phyloP scores from a whole-genome alignment of 495 filamentous ascomycete species.

The Penicillium soppii region DNA sequence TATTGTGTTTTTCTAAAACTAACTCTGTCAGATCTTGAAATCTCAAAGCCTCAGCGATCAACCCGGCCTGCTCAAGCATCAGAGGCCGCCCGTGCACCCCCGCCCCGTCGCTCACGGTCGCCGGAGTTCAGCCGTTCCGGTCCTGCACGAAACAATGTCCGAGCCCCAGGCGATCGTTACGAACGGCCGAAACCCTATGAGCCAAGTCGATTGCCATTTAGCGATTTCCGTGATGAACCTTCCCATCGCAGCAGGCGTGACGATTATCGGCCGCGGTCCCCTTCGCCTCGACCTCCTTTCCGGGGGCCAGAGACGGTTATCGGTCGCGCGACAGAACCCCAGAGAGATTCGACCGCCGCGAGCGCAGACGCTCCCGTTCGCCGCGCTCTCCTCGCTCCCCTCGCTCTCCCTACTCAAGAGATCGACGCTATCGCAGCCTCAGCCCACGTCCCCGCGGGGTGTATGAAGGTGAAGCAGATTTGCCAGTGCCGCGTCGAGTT shows the following conservation, averaged over 20 bases:
- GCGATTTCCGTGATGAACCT: slow-evolving; percentile 51
- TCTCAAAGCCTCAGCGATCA: slow-evolving; percentile 85
- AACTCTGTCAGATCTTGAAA: slow-evolving; percentile 76
- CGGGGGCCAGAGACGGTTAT: slow-evolving; percentile 65
- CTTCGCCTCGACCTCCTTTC: slow-evolving; percentile 58
- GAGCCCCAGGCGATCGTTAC: slow-evolving; percentile 41
- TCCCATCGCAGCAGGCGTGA: slow-evolving; percentile 53
- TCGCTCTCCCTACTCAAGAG: slow-evolving; percentile 56
- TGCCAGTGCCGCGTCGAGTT: slow-evolving; percentile 71
- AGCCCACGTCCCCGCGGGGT: slow-evolving; percentile 57
- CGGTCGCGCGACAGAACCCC: slow-evolving; percentile 55
- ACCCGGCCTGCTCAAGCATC: slow-evolving; percentile 49
- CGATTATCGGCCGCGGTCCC: slow-evolving; percentile 65
- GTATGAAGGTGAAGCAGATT: slow-evolving; percentile 57
- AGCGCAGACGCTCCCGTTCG: slow-evolving; percentile 69
- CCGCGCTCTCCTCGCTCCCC: slow-evolving; percentile 33
- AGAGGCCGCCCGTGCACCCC: slow-evolving; percentile 38
- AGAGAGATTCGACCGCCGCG: slow-evolving; percentile 58
- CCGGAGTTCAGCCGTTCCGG: slow-evolving; percentile 62
- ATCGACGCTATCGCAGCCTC: slow-evolving; percentile 65
- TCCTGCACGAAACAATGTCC: slow-evolving; percentile 32
- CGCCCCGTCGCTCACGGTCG: slow-evolving; percentile 63
- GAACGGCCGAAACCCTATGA: slow-evolving; percentile 39
- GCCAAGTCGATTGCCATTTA: slow-evolving; percentile 37
- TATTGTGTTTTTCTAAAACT: slow-evolving; percentile 3